Evolutionary conservation across 352 stramenopile genomes (phyloP).

Genomic region (Globisporangium emineosum): DNA sequence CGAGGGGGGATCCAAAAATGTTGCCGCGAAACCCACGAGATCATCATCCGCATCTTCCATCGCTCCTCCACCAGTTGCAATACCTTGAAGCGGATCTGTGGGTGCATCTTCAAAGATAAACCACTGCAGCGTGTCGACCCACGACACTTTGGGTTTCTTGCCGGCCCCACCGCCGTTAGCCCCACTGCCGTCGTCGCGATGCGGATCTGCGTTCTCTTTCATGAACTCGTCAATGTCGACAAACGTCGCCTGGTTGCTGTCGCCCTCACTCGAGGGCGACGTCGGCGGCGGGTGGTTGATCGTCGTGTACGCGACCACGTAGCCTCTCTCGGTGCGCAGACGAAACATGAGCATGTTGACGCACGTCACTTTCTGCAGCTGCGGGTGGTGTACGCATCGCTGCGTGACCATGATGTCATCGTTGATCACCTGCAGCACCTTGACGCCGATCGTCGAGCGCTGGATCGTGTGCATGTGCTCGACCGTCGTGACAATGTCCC

Average conservation of each 20-base stretch:
- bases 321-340: slow-evolving; percentile 31
- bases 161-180: neutral
- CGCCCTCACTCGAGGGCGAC: slow-evolving; percentile 8
- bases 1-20: slow-evolving; percentile 21
- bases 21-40: slow-evolving; percentile 29
- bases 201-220: slow-evolving; percentile 28
- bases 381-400: slow-evolving; percentile 45
- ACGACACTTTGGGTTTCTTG: slow-evolving; percentile 35
- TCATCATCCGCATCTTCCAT: slow-evolving; percentile 32
- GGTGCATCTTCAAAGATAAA: slow-evolving; percentile 24
- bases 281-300: slow-evolving; percentile 35
- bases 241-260: slow-evolving; percentile 6
- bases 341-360: slow-evolving; percentile 57
- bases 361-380: slow-evolving; percentile 44
- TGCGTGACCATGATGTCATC: slow-evolving; percentile 42
- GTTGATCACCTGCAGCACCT: slow-evolving; percentile 48
- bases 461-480: slow-evolving; percentile 54
- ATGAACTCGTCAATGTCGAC: slow-evolving; percentile 32
- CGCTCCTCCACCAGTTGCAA: neutral
- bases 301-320: slow-evolving; percentile 44
- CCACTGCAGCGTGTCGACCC: slow-evolving; percentile 49
- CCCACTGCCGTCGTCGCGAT: neutral
- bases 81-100: neutral
- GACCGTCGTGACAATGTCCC: slow-evolving; percentile 48
- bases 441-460: slow-evolving; percentile 43